phyloP scores from a whole-genome alignment of 139 green algal genomes.

The Pleodorina starrii region DNA sequence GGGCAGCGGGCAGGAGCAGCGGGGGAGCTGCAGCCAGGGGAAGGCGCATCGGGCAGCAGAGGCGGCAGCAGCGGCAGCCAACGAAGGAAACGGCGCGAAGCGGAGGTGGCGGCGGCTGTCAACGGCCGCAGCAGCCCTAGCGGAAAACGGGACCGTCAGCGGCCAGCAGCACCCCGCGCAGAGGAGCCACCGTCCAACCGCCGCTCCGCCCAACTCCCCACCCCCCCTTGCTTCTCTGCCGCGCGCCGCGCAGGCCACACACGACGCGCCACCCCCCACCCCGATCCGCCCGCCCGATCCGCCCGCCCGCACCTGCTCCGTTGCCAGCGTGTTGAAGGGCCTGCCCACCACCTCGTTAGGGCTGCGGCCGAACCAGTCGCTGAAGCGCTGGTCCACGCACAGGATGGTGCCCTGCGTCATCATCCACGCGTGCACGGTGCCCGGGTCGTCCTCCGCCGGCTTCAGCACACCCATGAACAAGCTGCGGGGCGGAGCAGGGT shows the following conservation, averaged over 20 bases:
- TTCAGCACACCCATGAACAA: constrained; percentile 61
- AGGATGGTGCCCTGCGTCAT: constrained; percentile 51
- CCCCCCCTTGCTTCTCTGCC: too few species aligned
- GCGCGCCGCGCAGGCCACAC: too few species aligned
- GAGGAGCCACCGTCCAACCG: too few species aligned
- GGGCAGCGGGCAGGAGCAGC: too few species aligned
- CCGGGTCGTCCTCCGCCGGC: constrained; percentile 41
- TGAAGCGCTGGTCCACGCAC: constrained; percentile 62
- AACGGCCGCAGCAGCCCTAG: background rate
- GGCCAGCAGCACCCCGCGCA: too few species aligned
- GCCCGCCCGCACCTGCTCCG: constrained; percentile 36
- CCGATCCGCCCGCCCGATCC: background rate
- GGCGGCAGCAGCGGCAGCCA: too few species aligned
- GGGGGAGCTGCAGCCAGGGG: too few species aligned
- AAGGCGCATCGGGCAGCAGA: too few species aligned
- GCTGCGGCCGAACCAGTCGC: constrained; percentile 44
- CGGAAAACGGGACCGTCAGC: background rate
- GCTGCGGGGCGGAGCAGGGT: background rate
- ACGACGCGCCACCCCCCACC: too few species aligned
- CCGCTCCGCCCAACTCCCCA: too few species aligned
- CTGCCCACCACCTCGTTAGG: constrained; percentile 46
- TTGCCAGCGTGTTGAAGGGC: constrained; percentile 37
- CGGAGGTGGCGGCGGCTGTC: too few species aligned
- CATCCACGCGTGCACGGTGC: constrained; percentile 34
- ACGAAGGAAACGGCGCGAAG: too few species aligned